A percentile compares a stretch with the other conserved stretches of the same genome.
These are phyloP conservation scores for Lasiodiplodia citricola DNA, from an alignment of 2,329 filamentous ascomycete genomes.

Conservation along the genomic window DNA sequence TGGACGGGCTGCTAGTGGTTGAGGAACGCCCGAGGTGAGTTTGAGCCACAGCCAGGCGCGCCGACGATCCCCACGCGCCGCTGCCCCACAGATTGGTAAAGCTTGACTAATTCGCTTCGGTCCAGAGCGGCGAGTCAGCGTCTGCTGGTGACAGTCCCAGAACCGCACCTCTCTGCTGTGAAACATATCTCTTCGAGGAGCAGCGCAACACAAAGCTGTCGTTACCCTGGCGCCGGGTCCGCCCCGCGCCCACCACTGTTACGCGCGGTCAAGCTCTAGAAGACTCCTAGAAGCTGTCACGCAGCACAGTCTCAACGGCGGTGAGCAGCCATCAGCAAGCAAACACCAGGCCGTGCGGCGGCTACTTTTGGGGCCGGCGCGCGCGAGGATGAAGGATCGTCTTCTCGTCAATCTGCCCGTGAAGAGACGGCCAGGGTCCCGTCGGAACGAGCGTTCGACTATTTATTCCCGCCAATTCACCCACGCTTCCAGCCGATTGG, in stretches of 20 bases:
- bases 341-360: not conserved
- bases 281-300: constrained; percentile 7
- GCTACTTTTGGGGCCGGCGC: not conserved
- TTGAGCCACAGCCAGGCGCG: constrained; percentile 12
- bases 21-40: constrained; percentile 12
- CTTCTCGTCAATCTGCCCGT: constrained; percentile 16
- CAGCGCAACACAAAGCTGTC: not conserved
- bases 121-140: constrained; percentile 8
- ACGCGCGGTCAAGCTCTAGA: not conserved
- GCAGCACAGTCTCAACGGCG: not conserved
- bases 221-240: not conserved
- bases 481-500: constrained; percentile 2
- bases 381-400: not conserved
- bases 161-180: not conserved
- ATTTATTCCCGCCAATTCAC: no score
- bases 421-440: not conserved
- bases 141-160: not conserved
- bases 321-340: not conserved
- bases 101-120: constrained; percentile 18
- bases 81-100: constrained; percentile 24
- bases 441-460: not conserved
- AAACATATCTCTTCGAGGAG: not conserved
- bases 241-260: not conserved
- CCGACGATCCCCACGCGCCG: constrained; percentile 16
- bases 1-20: constrained; percentile 21